These are phyloP conservation scores for Trichoderma virens DNA, from an alignment of 495 filamentous ascomycete genomes.

Conservation along the genomic window DNA sequence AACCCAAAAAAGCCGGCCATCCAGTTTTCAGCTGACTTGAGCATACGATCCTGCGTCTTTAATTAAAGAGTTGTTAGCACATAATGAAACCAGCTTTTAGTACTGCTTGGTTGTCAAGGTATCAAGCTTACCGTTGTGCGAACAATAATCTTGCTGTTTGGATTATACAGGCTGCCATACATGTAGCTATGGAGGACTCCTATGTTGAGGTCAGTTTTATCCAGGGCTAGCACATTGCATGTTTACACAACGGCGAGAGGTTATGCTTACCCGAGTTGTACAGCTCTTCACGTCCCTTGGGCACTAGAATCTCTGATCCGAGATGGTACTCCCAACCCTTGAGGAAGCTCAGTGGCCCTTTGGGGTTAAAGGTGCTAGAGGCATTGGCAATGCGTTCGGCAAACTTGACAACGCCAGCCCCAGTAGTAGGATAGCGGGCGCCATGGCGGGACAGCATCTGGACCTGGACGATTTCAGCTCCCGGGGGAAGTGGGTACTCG, in stretches of 20 bases:
- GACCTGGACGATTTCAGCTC: conserved; percentile 48
- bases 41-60: conserved; percentile 58
- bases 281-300: conserved; percentile 56
- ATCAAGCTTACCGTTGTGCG: conserved; percentile 48
- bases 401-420: conserved; percentile 47
- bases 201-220: conserved; percentile 19
- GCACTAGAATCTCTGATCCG: conserved; percentile 58
- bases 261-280: conserved; percentile 62
- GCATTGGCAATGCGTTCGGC: conserved; percentile 51
- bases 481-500: conserved; percentile 47
- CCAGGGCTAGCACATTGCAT: neutral
- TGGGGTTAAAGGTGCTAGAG: conserved; percentile 44
- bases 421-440: conserved; percentile 62
- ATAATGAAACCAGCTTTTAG: neutral
- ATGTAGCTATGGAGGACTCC: conserved; percentile 49
- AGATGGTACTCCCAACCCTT: conserved; percentile 62
- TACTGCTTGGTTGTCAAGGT: neutral
- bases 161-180: conserved; percentile 53
- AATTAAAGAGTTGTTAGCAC: neutral
- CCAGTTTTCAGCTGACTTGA: conserved; percentile 67
- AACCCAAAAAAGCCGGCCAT: conserved; percentile 63
- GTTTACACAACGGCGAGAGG: conserved; percentile 31
- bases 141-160: conserved; percentile 52
- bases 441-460: conserved; percentile 75
- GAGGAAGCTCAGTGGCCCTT: conserved; percentile 50